Evolutionary conservation across 345 rosid genomes (phyloP).

Genomic region (Carallia brachiata): DNA sequence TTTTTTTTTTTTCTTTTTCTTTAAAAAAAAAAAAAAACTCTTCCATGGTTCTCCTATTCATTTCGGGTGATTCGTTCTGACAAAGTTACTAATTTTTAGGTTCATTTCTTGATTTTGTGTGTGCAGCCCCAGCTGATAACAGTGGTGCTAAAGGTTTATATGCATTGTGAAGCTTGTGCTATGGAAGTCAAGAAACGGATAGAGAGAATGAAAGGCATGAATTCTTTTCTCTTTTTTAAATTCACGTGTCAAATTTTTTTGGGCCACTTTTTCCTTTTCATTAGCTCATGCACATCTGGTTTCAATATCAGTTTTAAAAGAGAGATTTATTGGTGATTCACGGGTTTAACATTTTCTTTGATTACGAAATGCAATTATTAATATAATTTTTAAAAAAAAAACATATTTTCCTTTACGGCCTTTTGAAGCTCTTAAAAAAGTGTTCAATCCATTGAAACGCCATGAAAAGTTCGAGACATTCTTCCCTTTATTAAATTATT

Average conservation of each 20-base stretch:
- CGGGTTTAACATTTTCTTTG: neutral
- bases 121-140: slow-evolving; percentile 59
- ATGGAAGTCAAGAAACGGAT: slow-evolving; percentile 86
- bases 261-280: neutral
- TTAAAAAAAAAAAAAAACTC: neutral
- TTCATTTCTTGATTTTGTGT: neutral
- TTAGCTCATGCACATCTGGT: slow-evolving; percentile 10
- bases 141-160: slow-evolving; percentile 71
- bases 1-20: neutral
- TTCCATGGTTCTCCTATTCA: neutral
- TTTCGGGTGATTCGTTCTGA: neutral
- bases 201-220: slow-evolving; percentile 73
- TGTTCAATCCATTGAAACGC: slow-evolving; percentile 9
- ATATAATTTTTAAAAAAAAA: neutral
- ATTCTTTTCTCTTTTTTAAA: neutral
- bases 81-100: neutral
- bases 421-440: slow-evolving; percentile 17
- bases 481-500: slow-evolving; percentile 1
- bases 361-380: too few relatives aligned
- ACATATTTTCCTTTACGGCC: neutral
- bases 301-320: neutral
- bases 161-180: slow-evolving; percentile 98
- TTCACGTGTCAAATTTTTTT: neutral
- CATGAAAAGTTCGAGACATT: neutral
- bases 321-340: slow-evolving; percentile 9